Conservation (phyloP, 495 filamentous ascomycete species). For the Trichoderma orchidacearum region DNA sequence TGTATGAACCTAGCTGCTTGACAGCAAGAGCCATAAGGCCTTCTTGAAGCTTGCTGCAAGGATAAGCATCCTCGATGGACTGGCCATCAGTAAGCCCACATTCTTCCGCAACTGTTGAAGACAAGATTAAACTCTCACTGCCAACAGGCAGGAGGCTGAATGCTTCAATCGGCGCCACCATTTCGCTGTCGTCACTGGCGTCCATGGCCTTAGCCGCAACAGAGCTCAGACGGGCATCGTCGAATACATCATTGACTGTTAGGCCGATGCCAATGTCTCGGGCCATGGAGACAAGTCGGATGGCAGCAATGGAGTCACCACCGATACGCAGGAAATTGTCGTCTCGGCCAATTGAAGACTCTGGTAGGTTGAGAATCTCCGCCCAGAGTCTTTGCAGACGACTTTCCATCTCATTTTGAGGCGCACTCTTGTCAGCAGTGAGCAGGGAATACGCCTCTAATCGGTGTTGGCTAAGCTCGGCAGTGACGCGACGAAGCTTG, state of each 20-base stretch:
- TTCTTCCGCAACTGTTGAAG: neutral
- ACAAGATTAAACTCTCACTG: neutral
- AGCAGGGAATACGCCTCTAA: neutral
- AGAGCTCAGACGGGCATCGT: neutral
- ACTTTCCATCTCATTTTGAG: constrained; percentile 6
- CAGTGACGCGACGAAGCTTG: neutral
- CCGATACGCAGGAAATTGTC: constrained; percentile 32
- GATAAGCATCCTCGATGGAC: constrained; percentile 8
- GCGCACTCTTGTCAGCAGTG: neutral
- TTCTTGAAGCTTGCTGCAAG: constrained; percentile 42
- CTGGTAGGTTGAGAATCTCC: constrained; percentile 6
- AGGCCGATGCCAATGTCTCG: neutral
- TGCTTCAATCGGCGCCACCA: neutral
- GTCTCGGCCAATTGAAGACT: neutral
- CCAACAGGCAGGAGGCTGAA: neutral
- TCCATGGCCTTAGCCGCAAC: neutral
- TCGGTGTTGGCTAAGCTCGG: neutral
- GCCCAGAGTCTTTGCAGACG: constrained; percentile 12
- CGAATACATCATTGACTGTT: neutral
- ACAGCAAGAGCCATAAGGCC: constrained; percentile 32
- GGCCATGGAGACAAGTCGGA: neutral
- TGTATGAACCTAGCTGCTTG: constrained; percentile 25
- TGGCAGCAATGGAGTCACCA: neutral
- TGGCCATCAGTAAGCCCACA: neutral
- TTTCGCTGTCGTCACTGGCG: neutral